Evolutionary conservation across 1,139 yeast species (phyloP), one percentile per base, ranked within the genome.

Genomic region (Candida freyschussii): DNA sequence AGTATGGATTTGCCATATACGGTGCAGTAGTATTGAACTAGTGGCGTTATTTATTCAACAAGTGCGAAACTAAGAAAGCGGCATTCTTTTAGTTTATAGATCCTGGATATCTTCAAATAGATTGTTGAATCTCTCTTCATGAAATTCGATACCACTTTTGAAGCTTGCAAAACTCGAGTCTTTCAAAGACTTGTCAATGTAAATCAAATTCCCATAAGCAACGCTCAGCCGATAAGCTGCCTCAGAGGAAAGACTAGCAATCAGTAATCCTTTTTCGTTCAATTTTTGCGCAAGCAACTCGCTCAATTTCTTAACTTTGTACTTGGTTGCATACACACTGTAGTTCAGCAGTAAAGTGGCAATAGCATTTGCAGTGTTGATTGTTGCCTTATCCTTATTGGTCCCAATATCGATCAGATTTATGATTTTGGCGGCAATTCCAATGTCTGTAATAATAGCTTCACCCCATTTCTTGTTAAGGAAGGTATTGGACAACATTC

Each of bases 271-370:
- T 23, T 29, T 14, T 14, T 32, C 35, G 13, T 55, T 49, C 39
- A 53, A 44, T 23, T 52, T 47, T 5, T 40, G 43, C 26, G 53
- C 45, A 23, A 61, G 36, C 15, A 54, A 55, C 29, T 54, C 52
- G 12, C 57, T 43, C 32, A 59, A 22, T 24, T 51, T 36, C 26
- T 48, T 19, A 21, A 57, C 33, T 23, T 48, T 44, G 27, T 46
- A 48, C 17, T 44, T 48, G 13, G 53, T 44, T 6, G 58, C 47
- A 30, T 61, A 48, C 3, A 65, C 63, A 2, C 75, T 58, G 40
- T 67, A 71, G 50, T 79, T 76, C 40, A 77, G 55, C 6, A 75
- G 39, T 33, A 78, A 53, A 0, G 85, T 74, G 0, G 81, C 57
- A 6, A 72, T 53, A 0, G 84, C 75, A 24, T 62, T 51, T 8